phyloP scores from a whole-genome alignment of 2,329 filamentous ascomycete genomes.

The Aspergillus puulaauensis region DNA sequence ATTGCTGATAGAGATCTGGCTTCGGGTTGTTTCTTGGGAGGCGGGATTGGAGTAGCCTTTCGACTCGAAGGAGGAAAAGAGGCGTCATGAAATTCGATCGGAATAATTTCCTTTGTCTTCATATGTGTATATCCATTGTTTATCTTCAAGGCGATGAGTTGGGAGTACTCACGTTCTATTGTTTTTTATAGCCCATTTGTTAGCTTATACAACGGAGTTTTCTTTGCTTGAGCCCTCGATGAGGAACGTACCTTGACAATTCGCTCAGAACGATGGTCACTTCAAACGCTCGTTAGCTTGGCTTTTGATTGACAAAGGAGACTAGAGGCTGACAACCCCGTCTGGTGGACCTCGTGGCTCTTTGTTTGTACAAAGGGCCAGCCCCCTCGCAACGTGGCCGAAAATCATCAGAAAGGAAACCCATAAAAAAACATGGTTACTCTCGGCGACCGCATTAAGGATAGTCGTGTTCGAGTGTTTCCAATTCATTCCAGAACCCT shows the following conservation, averaged over 20 bases:
- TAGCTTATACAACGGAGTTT: constrained; percentile 29
- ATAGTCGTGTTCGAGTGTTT: neutral
- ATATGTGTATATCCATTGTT: constrained; percentile 42
- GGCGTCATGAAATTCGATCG: constrained; percentile 32
- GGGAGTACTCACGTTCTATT: constrained; percentile 32
- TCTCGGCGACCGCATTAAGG: neutral
- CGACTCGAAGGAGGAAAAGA: constrained; percentile 24
- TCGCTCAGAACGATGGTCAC: neutral
- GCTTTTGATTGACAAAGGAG: neutral
- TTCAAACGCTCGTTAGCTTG: neutral
- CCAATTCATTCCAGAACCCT: neutral
- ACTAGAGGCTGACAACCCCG: neutral
- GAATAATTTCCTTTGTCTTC: constrained; percentile 31
- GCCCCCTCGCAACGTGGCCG: neutral
- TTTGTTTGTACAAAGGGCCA: constrained; percentile 1
- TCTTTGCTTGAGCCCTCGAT: constrained; percentile 19
- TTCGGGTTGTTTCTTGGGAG: neutral
- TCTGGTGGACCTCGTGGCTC: neutral
- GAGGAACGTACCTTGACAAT: neutral
- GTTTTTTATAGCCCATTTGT: constrained; percentile 27
- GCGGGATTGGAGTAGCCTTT: constrained; percentile 4
- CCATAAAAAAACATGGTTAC: neutral
- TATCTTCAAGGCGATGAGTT: constrained; percentile 37
- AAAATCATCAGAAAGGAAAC: neutral
- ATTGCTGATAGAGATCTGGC: constrained; percentile 4